A percentile compares a stretch with the other conserved stretches of the same genome.
phyloP scores from a whole-genome alignment of 306 rosid genomes.

The Begonia peltatifolia region DNA sequence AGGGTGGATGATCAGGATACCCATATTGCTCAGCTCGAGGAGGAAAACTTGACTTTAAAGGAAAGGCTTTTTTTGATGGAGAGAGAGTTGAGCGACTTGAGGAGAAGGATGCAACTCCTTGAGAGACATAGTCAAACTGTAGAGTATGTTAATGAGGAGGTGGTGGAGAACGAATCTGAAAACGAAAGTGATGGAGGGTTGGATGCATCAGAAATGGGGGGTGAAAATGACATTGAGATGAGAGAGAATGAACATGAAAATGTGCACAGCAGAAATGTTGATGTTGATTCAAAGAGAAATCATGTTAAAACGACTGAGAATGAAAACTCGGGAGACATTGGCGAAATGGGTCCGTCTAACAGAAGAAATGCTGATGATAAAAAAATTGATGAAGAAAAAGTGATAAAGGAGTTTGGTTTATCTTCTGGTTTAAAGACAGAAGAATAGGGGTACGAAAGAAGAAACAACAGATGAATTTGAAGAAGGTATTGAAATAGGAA shows the following conservation, averaged over 20 bases:
- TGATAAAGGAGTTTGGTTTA: background rate
- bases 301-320: slow-evolving; percentile 11
- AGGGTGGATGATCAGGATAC: slow-evolving; percentile 90
- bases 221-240: slow-evolving; percentile 27
- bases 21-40: slow-evolving; percentile 79
- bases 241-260: slow-evolving; percentile 23
- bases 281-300: background rate
- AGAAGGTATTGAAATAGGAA: background rate
- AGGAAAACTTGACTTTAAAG: slow-evolving; percentile 75
- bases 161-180: slow-evolving; percentile 30
- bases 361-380: background rate
- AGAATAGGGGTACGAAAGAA: background rate
- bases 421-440: background rate
- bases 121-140: slow-evolving; percentile 27
- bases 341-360: too few relatives aligned
- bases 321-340: too few relatives aligned
- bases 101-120: slow-evolving; percentile 53
- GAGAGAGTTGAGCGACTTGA: slow-evolving; percentile 58
- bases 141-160: slow-evolving; percentile 21
- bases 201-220: slow-evolving; percentile 35
- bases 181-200: slow-evolving; percentile 54
- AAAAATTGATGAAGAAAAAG: background rate
- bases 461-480: background rate
- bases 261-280: slow-evolving; percentile 13
- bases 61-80: slow-evolving; percentile 81